Percentiles rank a stretch among this genome's conserved stretches.
These are phyloP conservation scores for Citrullus colocynthis DNA, from an alignment of 306 rosid genomes.

Conservation along the genomic window DNA sequence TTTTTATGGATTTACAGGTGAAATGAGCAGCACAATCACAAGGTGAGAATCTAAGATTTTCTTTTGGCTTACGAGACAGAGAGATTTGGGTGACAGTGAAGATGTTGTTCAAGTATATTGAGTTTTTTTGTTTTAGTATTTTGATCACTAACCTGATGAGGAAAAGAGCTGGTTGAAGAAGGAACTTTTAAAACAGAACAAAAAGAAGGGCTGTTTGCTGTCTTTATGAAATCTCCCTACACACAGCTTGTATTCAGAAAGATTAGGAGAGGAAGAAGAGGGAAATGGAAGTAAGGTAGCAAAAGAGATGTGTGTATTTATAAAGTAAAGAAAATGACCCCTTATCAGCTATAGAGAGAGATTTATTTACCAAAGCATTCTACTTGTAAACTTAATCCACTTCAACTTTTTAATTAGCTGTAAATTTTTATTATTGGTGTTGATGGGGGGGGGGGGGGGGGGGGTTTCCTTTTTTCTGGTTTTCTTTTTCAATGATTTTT, in stretches of 20 bases:
- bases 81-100: constrained; percentile 23
- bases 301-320: constrained; percentile 41
- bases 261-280: constrained; percentile 26
- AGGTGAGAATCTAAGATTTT: constrained; percentile 19
- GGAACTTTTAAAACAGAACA: constrained; percentile 27
- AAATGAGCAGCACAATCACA: constrained; percentile 1
- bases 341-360: constrained; percentile 25
- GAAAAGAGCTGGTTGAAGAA: constrained; percentile 24
- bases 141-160: constrained; percentile 48
- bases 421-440: neutral
- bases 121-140: constrained; percentile 25
- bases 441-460: too few relatives aligned
- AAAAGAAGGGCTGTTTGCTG: constrained; percentile 25
- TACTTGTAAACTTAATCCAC: constrained; percentile 12
- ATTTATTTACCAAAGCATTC: constrained; percentile 15
- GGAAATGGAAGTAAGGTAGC: constrained; percentile 47
- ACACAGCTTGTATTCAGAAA: constrained; percentile 18
- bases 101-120: constrained; percentile 11
- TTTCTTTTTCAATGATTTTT: neutral
- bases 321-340: constrained; percentile 40
- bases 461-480: neutral
- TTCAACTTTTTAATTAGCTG: neutral
- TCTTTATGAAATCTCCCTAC: constrained; percentile 23
- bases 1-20: constrained; percentile 7
- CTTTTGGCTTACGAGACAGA: constrained; percentile 13